Evolutionary conservation across 2,329 filamentous ascomycete genomes (phyloP), one percentile per base, ranked within the genome.

Genomic region (Penicillium frequentans): DNA sequence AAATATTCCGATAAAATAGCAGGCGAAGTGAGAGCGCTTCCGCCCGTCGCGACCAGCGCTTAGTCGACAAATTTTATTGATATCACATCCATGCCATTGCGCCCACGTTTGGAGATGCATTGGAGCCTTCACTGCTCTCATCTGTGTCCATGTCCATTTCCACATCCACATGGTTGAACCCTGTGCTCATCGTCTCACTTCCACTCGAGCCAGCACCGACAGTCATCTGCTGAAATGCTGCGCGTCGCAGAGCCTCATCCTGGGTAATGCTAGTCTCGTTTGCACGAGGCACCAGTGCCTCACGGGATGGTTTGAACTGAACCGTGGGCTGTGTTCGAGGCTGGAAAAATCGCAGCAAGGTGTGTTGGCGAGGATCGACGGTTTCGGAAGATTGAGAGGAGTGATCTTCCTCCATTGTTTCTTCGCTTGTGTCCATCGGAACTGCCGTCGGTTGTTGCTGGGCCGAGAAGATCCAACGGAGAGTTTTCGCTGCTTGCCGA

Each of bases 381-480:
- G 58, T 63, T 48, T 73, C 68, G 33, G 67, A 61, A 14, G 65
- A 60, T 24, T 68, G 64, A 27, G 65, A 48, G 5, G 52, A 56
- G 6, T 64, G 35, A 43, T 67, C 64, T 26, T 64, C 55, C n/a
- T 72, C 64, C 58, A 69, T 67, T 11, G 59, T 47, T 51, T 71
- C 66, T 23, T 70, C 59, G n/a, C 44, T 61, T 53, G 33, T 60
- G 48, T 57, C 64, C 21, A 60, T 62, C 16, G 60, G 24, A 11
- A 63, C 45, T 3, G 57, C 43, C 29, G 53, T 49, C 16, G 66
- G 64, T 26, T 64, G 69, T 45, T 71, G 64, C 56, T 72, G 70
- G 7, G 75, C 75, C 26, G 73, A 73, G 58, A 72, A 78, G 9
- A 78, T 70, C 72, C 75, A 75, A 31, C 72, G 70, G 24, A 78